These are phyloP conservation scores for Teunomyces kruisii DNA, from an alignment of 805 yeast species.

Conservation along the genomic window DNA sequence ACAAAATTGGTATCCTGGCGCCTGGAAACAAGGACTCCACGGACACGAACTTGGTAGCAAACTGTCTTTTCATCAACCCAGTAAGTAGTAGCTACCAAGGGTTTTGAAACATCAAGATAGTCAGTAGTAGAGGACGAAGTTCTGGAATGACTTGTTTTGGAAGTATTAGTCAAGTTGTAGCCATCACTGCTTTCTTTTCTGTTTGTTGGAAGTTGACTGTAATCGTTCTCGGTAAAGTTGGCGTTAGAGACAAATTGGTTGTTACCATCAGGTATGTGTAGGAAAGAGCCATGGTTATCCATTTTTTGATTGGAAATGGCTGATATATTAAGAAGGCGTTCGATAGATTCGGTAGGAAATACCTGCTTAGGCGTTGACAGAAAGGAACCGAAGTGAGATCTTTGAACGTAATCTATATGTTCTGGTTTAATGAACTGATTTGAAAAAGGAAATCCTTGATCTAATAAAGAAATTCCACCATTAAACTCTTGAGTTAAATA, in stretches of 20 bases:
- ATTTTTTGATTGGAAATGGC: not conserved
- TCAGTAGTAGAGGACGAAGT: constrained; percentile 14
- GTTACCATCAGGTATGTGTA: not conserved
- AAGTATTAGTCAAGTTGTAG: not conserved
- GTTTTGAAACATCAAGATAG: constrained; percentile 23
- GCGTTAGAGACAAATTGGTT: not conserved
- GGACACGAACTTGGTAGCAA: constrained; percentile 38
- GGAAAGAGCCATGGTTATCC: not conserved
- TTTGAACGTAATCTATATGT: not conserved
- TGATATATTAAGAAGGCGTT: not conserved
- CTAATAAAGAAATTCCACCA: not conserved
- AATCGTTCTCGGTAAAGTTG: not conserved
- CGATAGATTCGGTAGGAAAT: not conserved
- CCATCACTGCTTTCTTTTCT: not conserved
- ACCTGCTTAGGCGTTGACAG: not conserved
- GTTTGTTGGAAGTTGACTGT: not conserved
- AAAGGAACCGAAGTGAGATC: not conserved
- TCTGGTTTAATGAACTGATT: not conserved
- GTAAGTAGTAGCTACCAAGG: constrained; percentile 33
- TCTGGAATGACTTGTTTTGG: constrained; percentile 12
- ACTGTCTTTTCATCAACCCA: constrained; percentile 40
- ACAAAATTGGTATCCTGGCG: constrained; percentile 34
- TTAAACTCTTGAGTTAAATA: not conserved
- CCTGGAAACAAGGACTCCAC: constrained; percentile 33
- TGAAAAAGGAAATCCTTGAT: not conserved